Evolutionary conservation across 352 stramenopile species (phyloP).

Genomic region (Phytophthora litchii): DNA sequence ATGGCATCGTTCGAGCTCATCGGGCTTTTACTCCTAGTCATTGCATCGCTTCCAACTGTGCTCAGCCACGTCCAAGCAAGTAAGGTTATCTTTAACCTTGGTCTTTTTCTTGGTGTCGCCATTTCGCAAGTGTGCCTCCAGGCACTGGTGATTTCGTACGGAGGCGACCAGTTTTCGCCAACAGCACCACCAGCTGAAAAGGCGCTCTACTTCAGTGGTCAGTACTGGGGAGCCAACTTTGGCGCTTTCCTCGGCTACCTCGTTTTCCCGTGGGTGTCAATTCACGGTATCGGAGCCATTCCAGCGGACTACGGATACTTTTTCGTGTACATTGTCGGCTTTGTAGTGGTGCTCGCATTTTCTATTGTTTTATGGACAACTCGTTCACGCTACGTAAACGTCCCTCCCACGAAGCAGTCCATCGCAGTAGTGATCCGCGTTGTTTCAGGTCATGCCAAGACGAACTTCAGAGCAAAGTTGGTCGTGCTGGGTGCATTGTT

Average conservation of each 20-base stretch:
- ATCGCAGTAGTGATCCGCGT: conserved; percentile 53
- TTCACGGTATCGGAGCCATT: conserved; percentile 69
- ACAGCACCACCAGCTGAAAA: conserved; percentile 43
- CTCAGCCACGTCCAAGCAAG: conserved; percentile 26
- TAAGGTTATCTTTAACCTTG: conserved; percentile 55
- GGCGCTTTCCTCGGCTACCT: conserved; percentile 77
- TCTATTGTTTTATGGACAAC: conserved; percentile 39
- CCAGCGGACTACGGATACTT: conserved; percentile 37
- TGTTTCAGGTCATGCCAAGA: conserved; percentile 29
- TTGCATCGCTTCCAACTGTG: conserved; percentile 44
- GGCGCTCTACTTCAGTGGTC: conserved; percentile 78
- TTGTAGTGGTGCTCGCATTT: conserved; percentile 43
- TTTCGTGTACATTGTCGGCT: conserved; percentile 63
- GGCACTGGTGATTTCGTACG: conserved; percentile 65
- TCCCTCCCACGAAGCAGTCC: conserved; percentile 37
- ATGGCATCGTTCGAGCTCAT: conserved; percentile 39
- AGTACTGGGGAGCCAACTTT: conserved; percentile 86
- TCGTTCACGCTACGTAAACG: conserved; percentile 53
- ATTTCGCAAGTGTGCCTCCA: conserved; percentile 55
- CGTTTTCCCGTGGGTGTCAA: conserved; percentile 73
- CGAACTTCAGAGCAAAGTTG: conserved; percentile 35
- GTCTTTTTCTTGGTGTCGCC: conserved; percentile 53
- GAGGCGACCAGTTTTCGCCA: conserved; percentile 65
- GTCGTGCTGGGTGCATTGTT: conserved; percentile 38
- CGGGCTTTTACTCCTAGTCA: conserved; percentile 50